Evolutionary conservation across 2,329 filamentous ascomycete genomes (phyloP).

Genomic region (Pseudocercospora crystallina): DNA sequence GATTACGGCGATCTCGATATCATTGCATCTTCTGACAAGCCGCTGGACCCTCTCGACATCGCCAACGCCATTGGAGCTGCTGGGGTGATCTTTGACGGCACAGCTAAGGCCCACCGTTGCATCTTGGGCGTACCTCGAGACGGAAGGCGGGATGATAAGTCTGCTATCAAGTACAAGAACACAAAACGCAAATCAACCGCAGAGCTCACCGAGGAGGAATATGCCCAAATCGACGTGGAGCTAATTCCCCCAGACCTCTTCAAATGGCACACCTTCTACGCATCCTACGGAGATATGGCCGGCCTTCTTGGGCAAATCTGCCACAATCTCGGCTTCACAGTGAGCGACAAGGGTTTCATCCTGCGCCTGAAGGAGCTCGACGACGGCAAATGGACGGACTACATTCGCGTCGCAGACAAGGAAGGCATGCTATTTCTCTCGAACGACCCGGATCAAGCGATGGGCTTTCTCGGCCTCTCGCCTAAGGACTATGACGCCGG

Average conservation of each 20-base stretch:
- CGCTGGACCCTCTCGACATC: conserved; percentile 35
- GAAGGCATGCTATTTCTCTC: conserved; percentile 62
- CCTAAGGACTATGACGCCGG: conserved; percentile 51
- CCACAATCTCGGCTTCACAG: conserved; percentile 64
- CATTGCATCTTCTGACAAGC: conserved; percentile 47
- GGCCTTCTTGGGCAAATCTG: conserved; percentile 65
- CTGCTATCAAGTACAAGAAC: conserved; percentile 19
- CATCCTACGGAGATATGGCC: conserved; percentile 71
- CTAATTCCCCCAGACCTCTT: conserved; percentile 48
- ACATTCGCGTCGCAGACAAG: conserved; percentile 31
- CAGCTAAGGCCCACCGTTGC: conserved; percentile 10
- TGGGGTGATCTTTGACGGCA: conserved; percentile 22
- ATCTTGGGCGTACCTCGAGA: conserved; percentile 27
- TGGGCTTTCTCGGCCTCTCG: conserved; percentile 65
- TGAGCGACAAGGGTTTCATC: conserved; percentile 63
- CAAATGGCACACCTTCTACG: conserved; percentile 67
- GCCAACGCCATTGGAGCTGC: conserved; percentile 49
- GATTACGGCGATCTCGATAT: conserved; percentile 75
- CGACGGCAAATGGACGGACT: conserved; percentile 43
- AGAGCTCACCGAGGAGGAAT: conserved; percentile 24
- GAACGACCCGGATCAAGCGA: conserved; percentile 53
- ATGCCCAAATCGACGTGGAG: conserved; percentile 69
- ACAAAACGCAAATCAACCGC: conserved; percentile 6
- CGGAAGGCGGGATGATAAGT: conserved; percentile 5
- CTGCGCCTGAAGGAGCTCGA: conserved; percentile 71